These are phyloP conservation scores for Nannochloropsis granulata DNA, from an alignment of 108 stramenopile genomes.

Conservation along the genomic window DNA sequence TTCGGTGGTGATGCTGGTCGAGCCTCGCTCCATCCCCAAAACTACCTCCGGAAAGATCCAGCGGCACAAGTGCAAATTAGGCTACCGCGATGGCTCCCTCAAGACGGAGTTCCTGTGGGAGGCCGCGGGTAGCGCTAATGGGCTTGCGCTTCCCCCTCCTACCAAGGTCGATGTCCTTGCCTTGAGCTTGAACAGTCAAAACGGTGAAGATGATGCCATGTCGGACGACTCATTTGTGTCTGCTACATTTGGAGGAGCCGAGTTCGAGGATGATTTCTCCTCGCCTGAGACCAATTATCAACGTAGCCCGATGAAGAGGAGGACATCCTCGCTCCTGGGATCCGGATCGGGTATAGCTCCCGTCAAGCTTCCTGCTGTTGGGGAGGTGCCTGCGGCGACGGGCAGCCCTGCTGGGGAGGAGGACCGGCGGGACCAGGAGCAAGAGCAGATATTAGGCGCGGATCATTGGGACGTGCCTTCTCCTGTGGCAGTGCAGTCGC, in stretches of 20 bases:
- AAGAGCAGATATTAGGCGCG: background rate
- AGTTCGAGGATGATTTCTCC: background rate
- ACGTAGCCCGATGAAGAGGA: background rate
- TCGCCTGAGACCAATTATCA: background rate
- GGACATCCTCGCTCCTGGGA: background rate
- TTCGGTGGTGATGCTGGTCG: conserved; percentile 52
- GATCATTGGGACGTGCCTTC: background rate
- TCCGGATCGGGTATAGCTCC: background rate
- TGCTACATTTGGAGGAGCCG: background rate
- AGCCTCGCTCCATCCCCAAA: conserved; percentile 70
- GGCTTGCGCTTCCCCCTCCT: background rate
- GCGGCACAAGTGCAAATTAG: conserved; percentile 58
- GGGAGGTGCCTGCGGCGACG: background rate
- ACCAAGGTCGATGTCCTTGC: background rate
- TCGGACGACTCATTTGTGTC: background rate
- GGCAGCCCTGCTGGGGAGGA: background rate
- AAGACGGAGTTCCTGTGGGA: background rate
- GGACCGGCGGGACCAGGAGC: background rate
- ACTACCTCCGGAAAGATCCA: conserved; percentile 97
- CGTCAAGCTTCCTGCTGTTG: background rate
- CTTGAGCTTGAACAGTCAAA: background rate
- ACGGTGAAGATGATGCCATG: background rate
- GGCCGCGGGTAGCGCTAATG: background rate
- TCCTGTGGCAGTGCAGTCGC: background rate
- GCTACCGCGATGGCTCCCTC: conserved; percentile 19